A percentile compares a stretch with the other conserved stretches of the same genome.
Conservation (phyloP, 2,329 filamentous ascomycete species). For the Sporothrix sp. region DNA sequence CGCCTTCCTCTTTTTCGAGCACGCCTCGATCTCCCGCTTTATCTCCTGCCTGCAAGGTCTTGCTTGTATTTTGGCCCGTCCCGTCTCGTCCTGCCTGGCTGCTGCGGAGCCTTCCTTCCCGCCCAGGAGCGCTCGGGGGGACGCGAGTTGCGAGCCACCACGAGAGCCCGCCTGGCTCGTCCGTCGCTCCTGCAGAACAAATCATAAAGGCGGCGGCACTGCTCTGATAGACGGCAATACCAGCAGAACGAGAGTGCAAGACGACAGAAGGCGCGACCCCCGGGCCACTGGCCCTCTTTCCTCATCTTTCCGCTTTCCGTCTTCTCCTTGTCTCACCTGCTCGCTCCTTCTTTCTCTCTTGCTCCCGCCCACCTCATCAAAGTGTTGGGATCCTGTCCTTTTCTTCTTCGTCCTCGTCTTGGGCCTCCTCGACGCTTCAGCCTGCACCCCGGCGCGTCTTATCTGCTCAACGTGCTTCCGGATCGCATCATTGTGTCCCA, state of each 20-base stretch:
- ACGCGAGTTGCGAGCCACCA: background rate
- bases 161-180: background rate
- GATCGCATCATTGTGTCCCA: conserved; percentile 5
- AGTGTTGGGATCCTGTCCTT: background rate
- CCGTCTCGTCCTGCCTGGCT: too few relatives aligned
- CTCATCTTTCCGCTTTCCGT: background rate
- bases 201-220: background rate
- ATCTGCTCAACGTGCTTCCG: background rate
- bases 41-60: too few relatives aligned
- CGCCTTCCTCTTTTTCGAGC: background rate
- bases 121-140: background rate
- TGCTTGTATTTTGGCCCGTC: background rate
- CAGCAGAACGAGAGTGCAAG: background rate
- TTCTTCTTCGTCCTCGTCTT: background rate
- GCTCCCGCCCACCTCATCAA: background rate
- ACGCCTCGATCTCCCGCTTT: too few relatives aligned
- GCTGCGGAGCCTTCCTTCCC: conserved; percentile 4
- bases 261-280: conserved; percentile 1
- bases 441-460: background rate
- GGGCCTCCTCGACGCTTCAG: background rate
- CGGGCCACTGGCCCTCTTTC: background rate
- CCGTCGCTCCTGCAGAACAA: background rate
- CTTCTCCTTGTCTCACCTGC: too few relatives aligned
- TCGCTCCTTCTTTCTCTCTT: background rate
- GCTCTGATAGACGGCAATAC: background rate